These are phyloP conservation scores for Anthracocystis panici-leucophaei DNA, from an alignment of 1,284 basidiomycete genomes.

Conservation along the genomic window DNA sequence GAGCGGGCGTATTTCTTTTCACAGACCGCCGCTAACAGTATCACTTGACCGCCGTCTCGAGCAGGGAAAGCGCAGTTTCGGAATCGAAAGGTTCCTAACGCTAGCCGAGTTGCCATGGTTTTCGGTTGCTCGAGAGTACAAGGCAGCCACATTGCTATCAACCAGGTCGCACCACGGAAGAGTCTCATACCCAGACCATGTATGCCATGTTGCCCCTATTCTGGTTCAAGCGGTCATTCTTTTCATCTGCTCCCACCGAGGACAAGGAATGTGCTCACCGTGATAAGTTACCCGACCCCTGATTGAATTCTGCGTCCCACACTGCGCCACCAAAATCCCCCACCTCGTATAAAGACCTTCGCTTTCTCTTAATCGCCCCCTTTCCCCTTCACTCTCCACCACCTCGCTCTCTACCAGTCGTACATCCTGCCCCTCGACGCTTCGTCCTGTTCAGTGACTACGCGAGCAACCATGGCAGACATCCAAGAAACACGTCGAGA, in stretches of 20 bases:
- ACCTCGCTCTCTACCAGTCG: not conserved
- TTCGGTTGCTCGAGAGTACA: not conserved
- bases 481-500: conserved; percentile 11
- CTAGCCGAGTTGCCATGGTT: conserved; percentile 23
- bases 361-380: not conserved
- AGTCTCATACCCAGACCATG: not conserved
- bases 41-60: conserved; percentile 3
- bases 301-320: not conserved
- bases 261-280: not conserved
- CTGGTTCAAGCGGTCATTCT: not conserved
- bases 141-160: no score
- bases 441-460: not conserved
- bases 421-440: not conserved
- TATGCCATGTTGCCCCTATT: not conserved
- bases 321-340: not conserved
- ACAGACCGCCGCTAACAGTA: conserved; percentile 14
- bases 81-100: conserved; percentile 23
- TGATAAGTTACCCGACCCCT: not conserved
- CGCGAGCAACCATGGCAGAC: conserved; percentile 21
- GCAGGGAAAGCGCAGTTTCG: conserved; percentile 9
- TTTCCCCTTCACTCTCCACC: not conserved
- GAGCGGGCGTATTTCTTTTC: conserved; percentile 3
- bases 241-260: not conserved
- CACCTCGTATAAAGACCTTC: not conserved
- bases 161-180: no score